Percentiles rank a stretch among this genome's conserved stretches.
Evolutionary conservation across 2,329 filamentous ascomycete species (phyloP).

Genomic region (Truncatella angustata): DNA sequence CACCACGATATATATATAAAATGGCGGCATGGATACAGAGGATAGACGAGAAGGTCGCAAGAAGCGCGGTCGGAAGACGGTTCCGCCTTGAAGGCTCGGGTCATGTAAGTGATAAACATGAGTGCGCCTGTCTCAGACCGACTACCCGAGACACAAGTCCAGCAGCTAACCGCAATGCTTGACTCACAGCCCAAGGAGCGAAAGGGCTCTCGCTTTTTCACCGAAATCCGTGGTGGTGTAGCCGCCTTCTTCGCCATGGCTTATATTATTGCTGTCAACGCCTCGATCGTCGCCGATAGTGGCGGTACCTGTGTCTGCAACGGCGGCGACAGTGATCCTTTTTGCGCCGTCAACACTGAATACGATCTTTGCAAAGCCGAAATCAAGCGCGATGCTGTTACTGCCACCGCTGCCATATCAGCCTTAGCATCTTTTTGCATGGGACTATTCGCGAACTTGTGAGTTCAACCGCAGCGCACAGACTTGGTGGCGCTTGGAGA

Average conservation of each 20-base stretch:
- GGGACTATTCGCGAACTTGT: constrained; percentile 78
- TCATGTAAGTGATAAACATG: constrained; percentile 61
- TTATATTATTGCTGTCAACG: constrained; percentile 40
- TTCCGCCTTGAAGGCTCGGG: constrained; percentile 81
- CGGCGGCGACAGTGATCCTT: constrained; percentile 44
- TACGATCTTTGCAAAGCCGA: constrained; percentile 64
- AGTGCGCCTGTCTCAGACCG: constrained; percentile 10
- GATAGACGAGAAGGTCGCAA: constrained; percentile 58
- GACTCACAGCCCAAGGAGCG: constrained; percentile 62
- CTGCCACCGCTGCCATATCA: constrained; percentile 79
- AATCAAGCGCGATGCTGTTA: constrained; percentile 76
- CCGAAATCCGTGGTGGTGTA: constrained; percentile 78
- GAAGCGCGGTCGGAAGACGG: constrained; percentile 64
- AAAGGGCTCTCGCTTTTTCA: constrained; percentile 75
- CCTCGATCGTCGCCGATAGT: constrained; percentile 27
- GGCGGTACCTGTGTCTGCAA: constrained; percentile 70
- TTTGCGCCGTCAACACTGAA: constrained; percentile 53
- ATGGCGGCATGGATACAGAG: constrained; percentile 49
- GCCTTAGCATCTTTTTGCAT: constrained; percentile 79
- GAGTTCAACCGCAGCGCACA: constrained; percentile 22
- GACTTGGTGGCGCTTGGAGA: too few relatives aligned
- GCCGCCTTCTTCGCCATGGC: constrained; percentile 71
- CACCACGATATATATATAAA: background rate
- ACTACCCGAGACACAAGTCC: constrained; percentile 1
- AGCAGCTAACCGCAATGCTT: constrained; percentile 6